Evolutionary conservation across 768 basidiomycete genomes (phyloP), one percentile per base, ranked within the genome.

Genomic region (Hygrocybe punicea): DNA sequence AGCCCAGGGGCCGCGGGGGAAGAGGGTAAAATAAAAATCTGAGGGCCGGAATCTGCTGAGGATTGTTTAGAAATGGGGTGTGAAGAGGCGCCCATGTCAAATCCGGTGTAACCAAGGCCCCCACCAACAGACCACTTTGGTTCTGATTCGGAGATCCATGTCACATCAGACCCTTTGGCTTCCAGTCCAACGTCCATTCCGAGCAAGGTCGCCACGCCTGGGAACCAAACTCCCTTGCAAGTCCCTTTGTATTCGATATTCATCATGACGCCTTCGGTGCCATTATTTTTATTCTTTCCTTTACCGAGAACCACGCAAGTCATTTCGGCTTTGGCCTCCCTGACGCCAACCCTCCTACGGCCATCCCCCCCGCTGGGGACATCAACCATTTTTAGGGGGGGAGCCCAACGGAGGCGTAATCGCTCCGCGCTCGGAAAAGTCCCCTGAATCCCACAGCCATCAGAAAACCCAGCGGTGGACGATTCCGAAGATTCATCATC

Each of bases 401-500:
- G 80, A 16, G 90, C 89, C 90, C 90, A 92, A 53, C 90, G 80
- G 40, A 92, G 72, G 24, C 88, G 84, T 49, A 92, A 78, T 16
- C 84, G 81, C 47, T 92, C 89, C 0, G 90, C 78, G 48, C 86
- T 88, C 0, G 85, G 87, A 63, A 92, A 92, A 1, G 87, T 84
- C 3, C 89, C 89, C 66, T 85, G 84, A n/a, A 90, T 79, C 16
- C 82, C 79, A 56, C 82, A 85, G 1, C 81, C 84, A 42, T 86
- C 84, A 16, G 82, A 72, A 58, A 82, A 77, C 2, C 81, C 80
- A 7, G 76, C 73, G 33, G 68, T 79, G 35, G 69, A 85, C 1
- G 87, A 86, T 65, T 91, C 89, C 39, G 86, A 87, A 3, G 87
- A 87, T 65, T 92, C 89, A 61, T 91, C 90, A 60, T 92, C 89